phyloP scores from a whole-genome alignment of 1,284 basidiomycete species.

The Inonotus obliquus region DNA sequence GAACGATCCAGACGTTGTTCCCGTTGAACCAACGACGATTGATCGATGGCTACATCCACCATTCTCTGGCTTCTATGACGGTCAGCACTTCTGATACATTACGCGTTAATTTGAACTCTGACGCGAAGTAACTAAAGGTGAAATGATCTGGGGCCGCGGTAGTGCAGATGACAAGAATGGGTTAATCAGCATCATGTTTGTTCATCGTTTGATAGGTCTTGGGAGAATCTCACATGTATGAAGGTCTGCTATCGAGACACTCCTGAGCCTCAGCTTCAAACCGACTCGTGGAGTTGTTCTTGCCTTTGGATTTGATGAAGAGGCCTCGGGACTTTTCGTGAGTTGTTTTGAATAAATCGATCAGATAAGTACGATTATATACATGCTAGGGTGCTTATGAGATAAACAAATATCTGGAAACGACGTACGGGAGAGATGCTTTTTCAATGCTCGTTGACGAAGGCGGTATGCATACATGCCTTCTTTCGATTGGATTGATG shows the following conservation, averaged over 20 bases:
- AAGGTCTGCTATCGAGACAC: conserved; percentile 34
- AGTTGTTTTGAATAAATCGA: conserved; percentile 22
- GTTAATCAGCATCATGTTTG: conserved; percentile 31
- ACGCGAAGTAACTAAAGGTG: conserved; percentile 20
- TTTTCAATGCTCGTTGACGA: conserved; percentile 50
- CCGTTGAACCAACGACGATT: conserved; percentile 36
- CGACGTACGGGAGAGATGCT: conserved; percentile 46
- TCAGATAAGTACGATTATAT: background rate
- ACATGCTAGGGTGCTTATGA: conserved; percentile 29
- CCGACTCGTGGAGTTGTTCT: conserved; percentile 39
- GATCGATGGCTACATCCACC: conserved; percentile 40
- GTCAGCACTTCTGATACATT: conserved; percentile 16
- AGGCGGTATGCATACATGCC: conserved; percentile 29
- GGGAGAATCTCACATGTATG: background rate
- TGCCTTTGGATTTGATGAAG: conserved; percentile 50
- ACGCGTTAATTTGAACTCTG: background rate
- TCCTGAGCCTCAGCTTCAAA: conserved; percentile 33
- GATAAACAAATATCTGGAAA: conserved; percentile 36
- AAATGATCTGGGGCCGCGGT: conserved; percentile 38
- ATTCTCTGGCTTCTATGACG: conserved; percentile 38
- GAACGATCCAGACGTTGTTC: conserved; percentile 34
- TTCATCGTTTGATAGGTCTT: background rate
- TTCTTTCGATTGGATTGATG: background rate
- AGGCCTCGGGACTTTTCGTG: conserved; percentile 40
- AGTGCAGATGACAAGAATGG: conserved; percentile 37